phyloP scores from a whole-genome alignment of 2,329 filamentous ascomycete genomes.

The Ophiocordyceps camponoti-floridani region DNA sequence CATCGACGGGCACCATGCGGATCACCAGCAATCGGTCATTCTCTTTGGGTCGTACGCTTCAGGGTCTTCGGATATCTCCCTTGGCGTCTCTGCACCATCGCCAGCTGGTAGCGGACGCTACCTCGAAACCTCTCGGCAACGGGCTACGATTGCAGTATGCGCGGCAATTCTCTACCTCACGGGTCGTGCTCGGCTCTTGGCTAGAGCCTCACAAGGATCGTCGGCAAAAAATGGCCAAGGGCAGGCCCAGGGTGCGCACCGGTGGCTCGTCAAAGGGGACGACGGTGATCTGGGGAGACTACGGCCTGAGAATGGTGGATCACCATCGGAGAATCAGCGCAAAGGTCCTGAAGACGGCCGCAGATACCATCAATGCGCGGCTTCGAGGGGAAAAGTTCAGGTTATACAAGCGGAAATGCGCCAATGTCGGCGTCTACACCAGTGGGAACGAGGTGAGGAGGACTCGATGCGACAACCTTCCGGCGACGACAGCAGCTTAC shows the following conservation, averaged over 20 bases:
- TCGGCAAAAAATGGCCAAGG: conserved; percentile 83
- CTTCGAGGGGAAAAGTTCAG: conserved; percentile 84
- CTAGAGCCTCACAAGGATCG: conserved; percentile 60
- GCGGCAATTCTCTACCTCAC: conserved; percentile 58
- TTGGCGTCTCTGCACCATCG: conserved; percentile 21
- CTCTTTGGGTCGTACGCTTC: conserved; percentile 28
- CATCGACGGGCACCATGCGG: conserved; percentile 21
- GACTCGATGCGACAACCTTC: neutral
- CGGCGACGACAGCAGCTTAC: neutral
- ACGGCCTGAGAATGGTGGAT: conserved; percentile 82
- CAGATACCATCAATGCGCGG: conserved; percentile 80
- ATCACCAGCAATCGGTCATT: conserved; percentile 20
- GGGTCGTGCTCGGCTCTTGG: conserved; percentile 48
- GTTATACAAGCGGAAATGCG: conserved; percentile 77
- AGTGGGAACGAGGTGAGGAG: conserved; percentile 67
- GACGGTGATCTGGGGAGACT: conserved; percentile 92
- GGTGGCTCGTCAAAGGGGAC: conserved; percentile 86
- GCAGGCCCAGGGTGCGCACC: conserved; percentile 70
- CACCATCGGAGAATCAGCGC: conserved; percentile 84
- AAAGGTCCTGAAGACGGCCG: conserved; percentile 70
- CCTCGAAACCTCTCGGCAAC: conserved; percentile 11
- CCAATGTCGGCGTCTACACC: conserved; percentile 88
- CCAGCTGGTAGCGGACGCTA: conserved; percentile 13
- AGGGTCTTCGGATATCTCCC: conserved; percentile 26
- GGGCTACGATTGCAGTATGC: conserved; percentile 23